phyloP scores from a whole-genome alignment of 148 eudicot genomes.

The Drosera capensis region DNA sequence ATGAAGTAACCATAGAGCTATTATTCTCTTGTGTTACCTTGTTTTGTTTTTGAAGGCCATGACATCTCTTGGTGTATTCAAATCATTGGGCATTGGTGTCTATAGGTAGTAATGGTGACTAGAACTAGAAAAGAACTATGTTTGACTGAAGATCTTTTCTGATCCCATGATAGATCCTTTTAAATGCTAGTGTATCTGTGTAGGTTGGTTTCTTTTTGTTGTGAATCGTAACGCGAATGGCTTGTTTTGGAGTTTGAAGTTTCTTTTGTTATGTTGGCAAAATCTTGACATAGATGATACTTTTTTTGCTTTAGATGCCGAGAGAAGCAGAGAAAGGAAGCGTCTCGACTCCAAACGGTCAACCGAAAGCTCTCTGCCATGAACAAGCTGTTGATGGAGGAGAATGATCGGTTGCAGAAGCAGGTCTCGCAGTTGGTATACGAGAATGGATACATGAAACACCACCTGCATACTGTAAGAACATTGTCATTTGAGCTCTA shows the following conservation, averaged over 20 bases:
- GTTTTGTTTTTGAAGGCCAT: too few species aligned
- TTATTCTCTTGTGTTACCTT: neutral
- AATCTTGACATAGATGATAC: constrained; percentile 1
- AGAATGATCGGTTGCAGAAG: constrained; percentile 52
- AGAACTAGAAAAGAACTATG: too few species aligned
- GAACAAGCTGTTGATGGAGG: constrained; percentile 56
- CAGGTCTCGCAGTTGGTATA: constrained; percentile 51
- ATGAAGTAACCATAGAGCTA: neutral
- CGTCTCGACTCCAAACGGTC: constrained; percentile 43
- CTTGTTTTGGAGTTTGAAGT: neutral
- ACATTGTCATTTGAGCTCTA: neutral
- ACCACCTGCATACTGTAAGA: constrained; percentile 33
- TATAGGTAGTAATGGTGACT: too few species aligned
- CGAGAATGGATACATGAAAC: constrained; percentile 46
- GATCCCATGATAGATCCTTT: too few species aligned
- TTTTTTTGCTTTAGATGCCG: constrained; percentile 28
- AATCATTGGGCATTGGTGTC: too few species aligned
- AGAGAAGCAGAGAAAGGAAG: constrained; percentile 50
- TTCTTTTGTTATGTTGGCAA: neutral
- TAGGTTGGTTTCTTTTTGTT: too few species aligned
- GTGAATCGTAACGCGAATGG: too few species aligned
- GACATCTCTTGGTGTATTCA: too few species aligned
- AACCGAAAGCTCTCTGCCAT: constrained; percentile 43
- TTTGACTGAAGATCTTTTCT: too few species aligned
- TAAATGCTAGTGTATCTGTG: too few species aligned